A percentile compares a stretch with the other conserved stretches of the same genome.
Conservation (phyloP, 305 asterid species). For the Fraxinus paxiana region DNA sequence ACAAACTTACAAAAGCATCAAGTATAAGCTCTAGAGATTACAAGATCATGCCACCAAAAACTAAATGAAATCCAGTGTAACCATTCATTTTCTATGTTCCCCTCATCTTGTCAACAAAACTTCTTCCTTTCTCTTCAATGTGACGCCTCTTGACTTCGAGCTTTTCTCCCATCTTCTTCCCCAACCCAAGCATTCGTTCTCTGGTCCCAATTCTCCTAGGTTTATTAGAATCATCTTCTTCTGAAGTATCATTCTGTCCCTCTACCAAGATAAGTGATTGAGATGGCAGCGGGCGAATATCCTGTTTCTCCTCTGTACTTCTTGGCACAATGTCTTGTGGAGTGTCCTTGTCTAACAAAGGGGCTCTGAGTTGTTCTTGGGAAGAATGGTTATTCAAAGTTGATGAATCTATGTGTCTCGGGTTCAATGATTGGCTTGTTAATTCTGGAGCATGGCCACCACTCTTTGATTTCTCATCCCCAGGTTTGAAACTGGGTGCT, state of each 20-base stretch:
- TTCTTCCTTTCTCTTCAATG: constrained; percentile 74
- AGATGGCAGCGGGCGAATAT: constrained; percentile 21
- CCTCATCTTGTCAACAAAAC: constrained; percentile 75
- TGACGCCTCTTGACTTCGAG: constrained; percentile 82
- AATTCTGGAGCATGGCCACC: constrained; percentile 22
- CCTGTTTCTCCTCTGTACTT: constrained; percentile 31
- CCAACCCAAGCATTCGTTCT: constrained; percentile 74
- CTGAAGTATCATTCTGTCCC: constrained; percentile 34
- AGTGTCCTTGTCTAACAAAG: constrained; percentile 43
- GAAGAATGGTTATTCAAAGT: constrained; percentile 21
- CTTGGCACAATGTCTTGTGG: constrained; percentile 27
- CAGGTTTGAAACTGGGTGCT: constrained; percentile 38
- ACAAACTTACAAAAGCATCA: neutral
- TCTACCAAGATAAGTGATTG: constrained; percentile 31
- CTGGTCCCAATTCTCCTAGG: constrained; percentile 50
- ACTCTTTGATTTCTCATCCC: constrained; percentile 35
- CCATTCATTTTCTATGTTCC: constrained; percentile 36
- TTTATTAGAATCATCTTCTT: constrained; percentile 50
- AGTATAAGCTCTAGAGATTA: neutral
- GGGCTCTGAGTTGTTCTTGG: constrained; percentile 41
- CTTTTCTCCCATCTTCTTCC: constrained; percentile 88
- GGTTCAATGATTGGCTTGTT: constrained; percentile 28
- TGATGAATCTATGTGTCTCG: constrained; percentile 27
- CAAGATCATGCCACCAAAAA: neutral
- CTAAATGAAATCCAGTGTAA: neutral